phyloP scores from a whole-genome alignment of 257 asterid species.

The Verbena officinalis region DNA sequence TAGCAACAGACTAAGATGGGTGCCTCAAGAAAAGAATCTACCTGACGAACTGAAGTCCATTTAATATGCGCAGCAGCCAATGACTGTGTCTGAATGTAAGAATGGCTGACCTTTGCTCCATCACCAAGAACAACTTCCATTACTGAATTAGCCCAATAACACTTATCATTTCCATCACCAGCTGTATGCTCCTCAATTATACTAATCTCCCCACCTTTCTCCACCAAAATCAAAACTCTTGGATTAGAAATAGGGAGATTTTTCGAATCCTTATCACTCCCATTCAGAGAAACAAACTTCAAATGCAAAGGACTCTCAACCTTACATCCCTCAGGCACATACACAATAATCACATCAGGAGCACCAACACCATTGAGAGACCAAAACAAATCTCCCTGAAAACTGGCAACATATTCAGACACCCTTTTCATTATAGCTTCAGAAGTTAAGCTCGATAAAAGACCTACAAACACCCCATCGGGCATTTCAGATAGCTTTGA shows the following conservation, averaged over 20 bases:
- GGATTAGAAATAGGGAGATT: conserved; percentile 82
- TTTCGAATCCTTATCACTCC: conserved; percentile 59
- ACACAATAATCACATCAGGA: conserved; percentile 68
- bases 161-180: conserved; percentile 48
- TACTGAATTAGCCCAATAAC: conserved; percentile 89
- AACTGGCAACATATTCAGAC: conserved; percentile 52
- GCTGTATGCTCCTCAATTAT: conserved; percentile 75
- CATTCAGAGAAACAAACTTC: conserved; percentile 58
- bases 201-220: conserved; percentile 79
- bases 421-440: conserved; percentile 59
- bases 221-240: conserved; percentile 84
- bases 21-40: conserved; percentile 30
- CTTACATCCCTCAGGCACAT: conserved; percentile 82
- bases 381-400: conserved; percentile 84
- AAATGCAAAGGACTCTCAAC: conserved; percentile 75
- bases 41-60: conserved; percentile 95
- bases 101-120: conserved; percentile 77
- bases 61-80: conserved; percentile 79
- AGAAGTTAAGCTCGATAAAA: conserved; percentile 51
- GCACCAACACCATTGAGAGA: conserved; percentile 92
- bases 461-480: conserved; percentile 73
- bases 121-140: conserved; percentile 71
- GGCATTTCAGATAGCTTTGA: conserved; percentile 56
- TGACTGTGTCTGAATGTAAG: conserved; percentile 82
- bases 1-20: conserved; percentile 3